Conservation (phyloP, 75 land plant genomes). For the Azolla pinnata region DNA sequence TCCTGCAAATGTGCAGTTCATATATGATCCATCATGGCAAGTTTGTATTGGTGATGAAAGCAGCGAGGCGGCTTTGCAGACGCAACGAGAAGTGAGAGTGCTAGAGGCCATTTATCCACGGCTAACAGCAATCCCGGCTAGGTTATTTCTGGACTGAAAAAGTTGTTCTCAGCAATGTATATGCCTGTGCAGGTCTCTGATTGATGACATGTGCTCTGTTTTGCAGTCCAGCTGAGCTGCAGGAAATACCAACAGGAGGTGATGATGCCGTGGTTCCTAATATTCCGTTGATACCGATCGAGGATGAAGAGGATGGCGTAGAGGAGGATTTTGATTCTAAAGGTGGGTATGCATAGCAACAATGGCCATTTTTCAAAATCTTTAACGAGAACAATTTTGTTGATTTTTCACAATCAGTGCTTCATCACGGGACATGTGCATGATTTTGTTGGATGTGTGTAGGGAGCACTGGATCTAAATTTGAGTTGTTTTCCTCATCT, state of each 20-base stretch:
- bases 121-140: conserved; percentile 63
- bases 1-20: conserved; percentile 30
- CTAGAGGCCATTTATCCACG: conserved; percentile 90
- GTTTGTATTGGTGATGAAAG: conserved; percentile 79
- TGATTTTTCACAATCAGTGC: too few species aligned
- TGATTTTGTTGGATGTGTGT: too few species aligned
- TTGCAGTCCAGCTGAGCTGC: conserved; percentile 18
- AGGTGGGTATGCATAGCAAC: too few species aligned
- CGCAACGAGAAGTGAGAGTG: conserved; percentile 48
- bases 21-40: conserved; percentile 41
- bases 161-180: background rate
- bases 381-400: too few species aligned
- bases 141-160: conserved; percentile 21
- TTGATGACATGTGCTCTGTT: background rate
- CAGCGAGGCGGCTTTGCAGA: conserved; percentile 39
- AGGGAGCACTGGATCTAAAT: too few species aligned
- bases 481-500: too few species aligned
- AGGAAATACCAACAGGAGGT: conserved; percentile 15
- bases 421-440: too few species aligned
- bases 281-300: conserved; percentile 60
- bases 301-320: conserved; percentile 44
- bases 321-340: background rate
- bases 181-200: too few species aligned
- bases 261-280: conserved; percentile 36
- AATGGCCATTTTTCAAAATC: too few species aligned